phyloP scores from a whole-genome alignment of 2,329 filamentous ascomycete genomes.

The Aureobasidium namibiae region DNA sequence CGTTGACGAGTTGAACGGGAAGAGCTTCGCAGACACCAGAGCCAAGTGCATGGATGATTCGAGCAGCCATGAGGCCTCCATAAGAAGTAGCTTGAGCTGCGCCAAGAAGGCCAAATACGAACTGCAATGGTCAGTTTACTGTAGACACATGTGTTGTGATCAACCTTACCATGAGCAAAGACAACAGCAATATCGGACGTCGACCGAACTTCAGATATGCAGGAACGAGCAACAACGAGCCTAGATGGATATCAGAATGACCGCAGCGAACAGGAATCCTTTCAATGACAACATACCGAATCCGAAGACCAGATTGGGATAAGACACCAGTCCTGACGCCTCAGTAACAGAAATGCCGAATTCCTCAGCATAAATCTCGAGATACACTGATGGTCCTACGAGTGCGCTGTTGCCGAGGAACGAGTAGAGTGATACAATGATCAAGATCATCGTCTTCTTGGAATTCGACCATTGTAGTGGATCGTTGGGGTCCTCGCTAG shows the following conservation, averaged over 20 bases:
- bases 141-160: not conserved
- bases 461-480: constrained; percentile 49
- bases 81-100: constrained; percentile 34
- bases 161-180: constrained; percentile 25
- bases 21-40: constrained; percentile 40
- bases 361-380: constrained; percentile 44
- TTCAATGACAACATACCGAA: constrained; percentile 34
- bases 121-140: constrained; percentile 16
- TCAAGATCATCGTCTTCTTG: constrained; percentile 51
- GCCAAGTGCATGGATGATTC: constrained; percentile 36
- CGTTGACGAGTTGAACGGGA: constrained; percentile 41
- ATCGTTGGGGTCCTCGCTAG: constrained; percentile 54
- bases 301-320: constrained; percentile 53
- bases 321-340: constrained; percentile 50
- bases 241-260: constrained; percentile 17
- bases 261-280: not conserved
- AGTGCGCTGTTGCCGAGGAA: constrained; percentile 52
- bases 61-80: constrained; percentile 33
- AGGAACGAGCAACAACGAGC: constrained; percentile 48
- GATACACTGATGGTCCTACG: constrained; percentile 51
- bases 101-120: constrained; percentile 35
- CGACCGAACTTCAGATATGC: constrained; percentile 46
- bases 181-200: constrained; percentile 35
- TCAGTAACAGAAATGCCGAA: constrained; percentile 44
- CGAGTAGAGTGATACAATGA: constrained; percentile 47